These are phyloP conservation scores for maize (Zea mays) DNA, from an alignment of 176 grass and related monocot species.

Conservation along the genomic window Zm-B73-REFERENCE-NAM-5.0 NC_050104.1:130996501-130997000, in stretches of 20 bases:
- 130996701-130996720: neutral
- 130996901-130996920: conserved; percentile 38
- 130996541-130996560: too few relatives aligned
- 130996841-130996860: neutral
- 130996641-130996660: neutral
- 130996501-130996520: too few relatives aligned
- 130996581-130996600: too few relatives aligned
- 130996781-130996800: neutral
- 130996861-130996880: conserved; percentile 11
- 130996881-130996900: conserved; percentile 3
- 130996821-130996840: neutral
- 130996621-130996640: too few relatives aligned
- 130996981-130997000: conserved; percentile 40
- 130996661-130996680: conserved; percentile 5
- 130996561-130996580: too few relatives aligned
- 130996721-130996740: conserved; percentile 6
- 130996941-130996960: conserved; percentile 38
- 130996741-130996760: neutral
- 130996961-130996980: conserved; percentile 6
- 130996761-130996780: neutral
- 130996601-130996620: too few relatives aligned
- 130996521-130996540: too few relatives aligned
- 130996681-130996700: neutral
- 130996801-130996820: neutral
- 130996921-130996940: conserved; percentile 45